Conservation (phyloP, 2,329 filamentous ascomycete species). For the Ophiostoma pallidulum region DNA sequence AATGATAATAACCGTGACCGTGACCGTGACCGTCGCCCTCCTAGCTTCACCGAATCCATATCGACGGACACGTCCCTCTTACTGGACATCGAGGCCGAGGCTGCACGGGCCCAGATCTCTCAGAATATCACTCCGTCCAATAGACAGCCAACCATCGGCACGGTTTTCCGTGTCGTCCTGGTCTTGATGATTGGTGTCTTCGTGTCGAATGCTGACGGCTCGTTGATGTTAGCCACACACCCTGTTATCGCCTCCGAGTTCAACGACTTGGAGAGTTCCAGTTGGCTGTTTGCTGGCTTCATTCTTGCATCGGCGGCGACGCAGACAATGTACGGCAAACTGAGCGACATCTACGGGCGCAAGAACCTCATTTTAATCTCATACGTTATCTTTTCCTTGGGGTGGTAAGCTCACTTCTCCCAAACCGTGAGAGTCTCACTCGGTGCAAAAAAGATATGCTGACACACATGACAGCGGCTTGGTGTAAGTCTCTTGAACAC, state of each 20-base stretch:
- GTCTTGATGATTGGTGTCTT: slow-evolving; percentile 42
- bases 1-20: not conserved
- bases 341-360: slow-evolving; percentile 49
- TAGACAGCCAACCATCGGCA: not conserved
- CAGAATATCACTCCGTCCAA: too few species aligned
- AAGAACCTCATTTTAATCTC: slow-evolving; percentile 39
- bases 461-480: slow-evolving; percentile 18
- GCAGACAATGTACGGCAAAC: slow-evolving; percentile 46
- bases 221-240: slow-evolving; percentile 58
- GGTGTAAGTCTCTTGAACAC: slow-evolving; percentile 23
- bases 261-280: slow-evolving; percentile 44
- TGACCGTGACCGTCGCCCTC: not conserved
- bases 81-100: slow-evolving; percentile 12
- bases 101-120: not conserved
- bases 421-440: not conserved
- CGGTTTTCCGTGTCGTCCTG: slow-evolving; percentile 7
- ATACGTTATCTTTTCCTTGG: slow-evolving; percentile 41
- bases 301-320: slow-evolving; percentile 40
- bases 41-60: slow-evolving; percentile 6
- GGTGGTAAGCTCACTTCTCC: slow-evolving; percentile 30
- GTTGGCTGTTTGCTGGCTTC: slow-evolving; percentile 47
- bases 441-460: not conserved
- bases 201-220: slow-evolving; percentile 54
- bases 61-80: slow-evolving; percentile 13
- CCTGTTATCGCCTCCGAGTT: slow-evolving; percentile 54